Base-by-base conservation (phyloP, 352 stramenopile genomes). In the Phytophthora pinifolia region DNA sequence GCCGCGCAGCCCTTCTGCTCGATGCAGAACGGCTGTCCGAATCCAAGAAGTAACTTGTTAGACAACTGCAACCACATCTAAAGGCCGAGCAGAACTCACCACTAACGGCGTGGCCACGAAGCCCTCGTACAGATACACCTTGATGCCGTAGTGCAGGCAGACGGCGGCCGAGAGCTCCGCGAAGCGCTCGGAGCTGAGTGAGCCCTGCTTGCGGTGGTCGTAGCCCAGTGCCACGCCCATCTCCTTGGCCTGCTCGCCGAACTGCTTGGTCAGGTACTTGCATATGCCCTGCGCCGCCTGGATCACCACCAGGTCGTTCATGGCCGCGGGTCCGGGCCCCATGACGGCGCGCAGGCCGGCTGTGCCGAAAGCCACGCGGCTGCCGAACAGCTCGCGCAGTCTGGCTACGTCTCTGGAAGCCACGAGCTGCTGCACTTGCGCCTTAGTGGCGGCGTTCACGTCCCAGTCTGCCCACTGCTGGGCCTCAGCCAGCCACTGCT, bases 81-180 rank as follows among this genome's bases (percentile, higher is more conserved):
- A 31, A 38, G 15, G 14, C 17, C 2, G 17, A 30, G 1, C 31
- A 36, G 13, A 36, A 73, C 64, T 46, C 68, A 87, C 74, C 66
- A 99, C 91, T 27, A 99, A 70, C 8, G 96, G 97, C 8, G 97
- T 99, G n/a, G 91, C 79, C n/a, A 98, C 93, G 56, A 96, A 94
- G 31, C 80, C 79, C 27, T 93, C 76, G 54, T 94, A 96, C 4
- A 98, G 68, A 52, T 88, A 95, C n/a, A 98, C 92, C 46, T 89
- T 93, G 58, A 97, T 79, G 41, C 89, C 89, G 29, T 70, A 60
- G 15, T 82, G 72, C 6, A 95, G 58, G 49, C 83, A 95, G 1
- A 96, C 90, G 3, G 79, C 79, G 30, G 92, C 83, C 35, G 87
- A 84, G 61, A 96, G 79, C 52, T 87, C 65, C 0, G 88, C 91